These are phyloP conservation scores for Elongisporangium anandrum DNA, from an alignment of 352 stramenopile genomes.

Conservation along the genomic window DNA sequence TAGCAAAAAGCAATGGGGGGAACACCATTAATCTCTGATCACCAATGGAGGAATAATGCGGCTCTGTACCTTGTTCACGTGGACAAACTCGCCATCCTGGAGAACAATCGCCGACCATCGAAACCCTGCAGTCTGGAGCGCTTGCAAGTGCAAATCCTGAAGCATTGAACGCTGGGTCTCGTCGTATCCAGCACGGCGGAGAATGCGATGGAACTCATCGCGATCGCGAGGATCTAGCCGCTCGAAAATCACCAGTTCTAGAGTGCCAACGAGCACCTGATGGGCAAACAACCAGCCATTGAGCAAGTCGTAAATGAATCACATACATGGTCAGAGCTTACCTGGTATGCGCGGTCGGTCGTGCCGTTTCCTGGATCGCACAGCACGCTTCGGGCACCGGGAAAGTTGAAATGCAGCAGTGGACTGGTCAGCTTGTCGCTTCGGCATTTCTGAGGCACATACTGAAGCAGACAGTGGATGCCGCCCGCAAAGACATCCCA, in stretches of 20 bases:
- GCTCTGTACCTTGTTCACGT: slow-evolving; percentile 70
- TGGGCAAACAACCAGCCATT: not conserved
- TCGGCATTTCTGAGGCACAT: slow-evolving; percentile 58
- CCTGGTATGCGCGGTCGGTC: slow-evolving; percentile 75
- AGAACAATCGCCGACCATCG: slow-evolving; percentile 72
- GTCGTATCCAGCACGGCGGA: slow-evolving; percentile 59
- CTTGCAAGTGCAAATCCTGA: slow-evolving; percentile 65
- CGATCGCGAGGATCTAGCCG: slow-evolving; percentile 58
- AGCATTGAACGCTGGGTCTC: slow-evolving; percentile 62
- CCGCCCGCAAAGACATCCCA: slow-evolving; percentile 83
- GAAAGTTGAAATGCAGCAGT: slow-evolving; percentile 75
- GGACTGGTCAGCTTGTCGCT: slow-evolving; percentile 64
- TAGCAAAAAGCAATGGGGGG: slow-evolving; percentile 10
- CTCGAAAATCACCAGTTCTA: slow-evolving; percentile 86
- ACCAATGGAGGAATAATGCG: not conserved
- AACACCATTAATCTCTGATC: not conserved
- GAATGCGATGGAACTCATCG: slow-evolving; percentile 55
- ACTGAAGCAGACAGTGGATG: slow-evolving; percentile 80
- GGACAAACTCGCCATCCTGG: slow-evolving; percentile 72
- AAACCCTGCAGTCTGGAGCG: slow-evolving; percentile 66
- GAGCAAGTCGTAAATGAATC: no score
- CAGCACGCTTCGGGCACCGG: slow-evolving; percentile 52
- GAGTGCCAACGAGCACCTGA: slow-evolving; percentile 64
- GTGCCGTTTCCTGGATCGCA: slow-evolving; percentile 72
- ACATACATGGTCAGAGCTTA: no score